Percentiles rank a stretch among this genome's conserved stretches.
These are phyloP conservation scores for Suillus lakei DNA, from an alignment of 768 basidiomycete genomes.

Conservation along the genomic window DNA sequence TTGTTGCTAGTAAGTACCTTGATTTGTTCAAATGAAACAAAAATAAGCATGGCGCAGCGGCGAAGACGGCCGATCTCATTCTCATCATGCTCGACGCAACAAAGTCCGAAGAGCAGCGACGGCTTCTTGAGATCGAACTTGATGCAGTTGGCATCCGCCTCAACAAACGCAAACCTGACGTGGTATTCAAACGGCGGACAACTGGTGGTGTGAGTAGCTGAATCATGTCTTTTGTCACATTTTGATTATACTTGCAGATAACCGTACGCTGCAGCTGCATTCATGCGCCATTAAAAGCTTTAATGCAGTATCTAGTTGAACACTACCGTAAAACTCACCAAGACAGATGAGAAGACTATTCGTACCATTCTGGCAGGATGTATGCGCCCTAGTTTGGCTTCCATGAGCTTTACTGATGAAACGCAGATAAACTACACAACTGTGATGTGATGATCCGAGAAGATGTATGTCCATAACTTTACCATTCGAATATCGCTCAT, in stretches of 20 bases:
- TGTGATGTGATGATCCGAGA: conserved; percentile 99
- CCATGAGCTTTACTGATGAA: conserved; percentile 12
- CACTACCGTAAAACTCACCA: conserved; percentile 90
- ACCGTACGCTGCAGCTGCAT: conserved; percentile 50
- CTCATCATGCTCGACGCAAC: conserved; percentile 93
- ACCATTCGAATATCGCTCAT: conserved; percentile 11
- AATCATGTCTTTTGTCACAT: conserved; percentile 11
- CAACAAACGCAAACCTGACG: conserved; percentile 89
- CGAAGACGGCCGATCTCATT: conserved; percentile 93
- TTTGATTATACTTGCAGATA: conserved; percentile 52
- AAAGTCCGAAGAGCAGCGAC: conserved; percentile 89
- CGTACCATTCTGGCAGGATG: conserved; percentile 90
- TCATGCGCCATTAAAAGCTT: neutral
- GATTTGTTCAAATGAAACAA: neutral
- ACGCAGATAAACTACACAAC: conserved; percentile 83
- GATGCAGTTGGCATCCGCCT: conserved; percentile 97
- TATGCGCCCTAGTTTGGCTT: conserved; percentile 35
- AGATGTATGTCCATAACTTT: conserved; percentile 62
- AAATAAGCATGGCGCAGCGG: conserved; percentile 47
- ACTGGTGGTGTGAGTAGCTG: conserved; percentile 79
- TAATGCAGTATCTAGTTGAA: conserved; percentile 58
- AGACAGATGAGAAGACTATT: conserved; percentile 94
- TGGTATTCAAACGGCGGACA: conserved; percentile 92
- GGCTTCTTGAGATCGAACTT: conserved; percentile 87
- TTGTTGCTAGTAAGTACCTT: conserved; percentile 75